phyloP scores from a whole-genome alignment of 345 rosid genomes.

The Heritiera fomes region DNA sequence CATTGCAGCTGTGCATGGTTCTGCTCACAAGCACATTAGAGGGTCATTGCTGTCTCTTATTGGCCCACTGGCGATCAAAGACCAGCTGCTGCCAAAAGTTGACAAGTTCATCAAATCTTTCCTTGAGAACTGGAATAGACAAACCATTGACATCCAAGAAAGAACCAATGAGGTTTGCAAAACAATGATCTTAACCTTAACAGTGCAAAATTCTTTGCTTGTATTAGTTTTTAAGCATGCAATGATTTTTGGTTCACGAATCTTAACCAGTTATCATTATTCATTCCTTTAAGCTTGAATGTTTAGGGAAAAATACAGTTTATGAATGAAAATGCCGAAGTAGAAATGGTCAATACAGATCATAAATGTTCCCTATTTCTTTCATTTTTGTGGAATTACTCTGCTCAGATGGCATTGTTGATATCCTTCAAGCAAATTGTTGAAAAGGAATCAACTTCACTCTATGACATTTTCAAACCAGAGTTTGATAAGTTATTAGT shows the following conservation, averaged over 20 bases:
- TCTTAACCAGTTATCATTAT: neutral
- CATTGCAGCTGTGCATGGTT: constrained; percentile 81
- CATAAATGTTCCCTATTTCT: neutral
- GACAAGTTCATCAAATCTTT: constrained; percentile 59
- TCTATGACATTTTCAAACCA: constrained; percentile 42
- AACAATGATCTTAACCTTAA: neutral
- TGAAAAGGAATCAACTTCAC: constrained; percentile 41
- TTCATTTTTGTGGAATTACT: neutral
- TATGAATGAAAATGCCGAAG: neutral
- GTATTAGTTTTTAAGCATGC: too few species aligned
- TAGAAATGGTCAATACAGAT: too few species aligned
- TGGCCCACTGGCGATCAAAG: constrained; percentile 56
- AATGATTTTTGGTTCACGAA: too few species aligned
- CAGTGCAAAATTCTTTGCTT: neutral
- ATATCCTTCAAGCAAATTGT: constrained; percentile 58
- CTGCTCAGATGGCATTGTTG: constrained; percentile 64
- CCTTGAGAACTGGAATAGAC: constrained; percentile 54
- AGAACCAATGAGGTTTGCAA: constrained; percentile 65
- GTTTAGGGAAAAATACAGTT: neutral
- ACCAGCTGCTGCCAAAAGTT: constrained; percentile 57
- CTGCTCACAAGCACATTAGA: constrained; percentile 67
- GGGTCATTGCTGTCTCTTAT: constrained; percentile 66
- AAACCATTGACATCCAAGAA: constrained; percentile 66
- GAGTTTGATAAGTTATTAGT: constrained; percentile 68
- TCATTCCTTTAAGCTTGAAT: neutral